Conservation (phyloP, 2,329 filamentous ascomycete species). For the Sordariomycetes sp. region DNA sequence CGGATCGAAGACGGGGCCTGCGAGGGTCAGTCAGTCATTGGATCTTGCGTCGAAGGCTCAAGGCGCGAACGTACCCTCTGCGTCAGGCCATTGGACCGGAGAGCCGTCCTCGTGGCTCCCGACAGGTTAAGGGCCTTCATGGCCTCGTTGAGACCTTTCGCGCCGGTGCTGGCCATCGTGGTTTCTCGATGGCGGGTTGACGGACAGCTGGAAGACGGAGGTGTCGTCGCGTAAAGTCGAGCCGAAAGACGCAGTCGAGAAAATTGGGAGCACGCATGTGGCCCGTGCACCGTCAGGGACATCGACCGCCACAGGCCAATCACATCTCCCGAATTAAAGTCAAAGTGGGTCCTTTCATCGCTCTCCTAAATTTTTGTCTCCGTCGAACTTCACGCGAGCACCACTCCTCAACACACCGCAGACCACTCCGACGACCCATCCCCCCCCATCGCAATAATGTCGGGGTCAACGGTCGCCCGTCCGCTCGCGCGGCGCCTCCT, state of each 20-base stretch:
- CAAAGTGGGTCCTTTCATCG: not conserved
- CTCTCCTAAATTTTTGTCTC: not conserved
- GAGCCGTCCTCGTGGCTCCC: conserved; percentile 5
- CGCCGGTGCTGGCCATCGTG: conserved; percentile 35
- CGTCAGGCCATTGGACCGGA: not conserved
- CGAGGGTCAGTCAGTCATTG: not conserved
- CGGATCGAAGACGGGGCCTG: conserved; percentile 27
- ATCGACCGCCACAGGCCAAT: not conserved
- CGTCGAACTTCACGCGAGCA: not conserved
- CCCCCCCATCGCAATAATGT: conserved; percentile 30
- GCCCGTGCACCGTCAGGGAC: not conserved
- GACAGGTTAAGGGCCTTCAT: conserved; percentile 38
- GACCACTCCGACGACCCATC: not conserved
- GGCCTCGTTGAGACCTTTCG: conserved; percentile 40
- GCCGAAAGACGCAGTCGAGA: not conserved
- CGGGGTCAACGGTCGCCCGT: conserved; percentile 46
- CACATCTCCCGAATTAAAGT: not conserved
- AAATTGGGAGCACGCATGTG: not conserved
- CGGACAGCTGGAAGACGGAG: not conserved
- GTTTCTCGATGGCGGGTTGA: not conserved
- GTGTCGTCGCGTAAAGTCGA: not conserved
- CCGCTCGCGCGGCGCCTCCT: conserved; percentile 44
- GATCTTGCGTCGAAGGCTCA: not conserved
- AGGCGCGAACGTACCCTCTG: not conserved
- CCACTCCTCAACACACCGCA: not conserved